Evolutionary conservation across 345 rosid genomes (phyloP), one percentile per base, ranked within the genome.

Genomic region (Lepidium sativum): DNA sequence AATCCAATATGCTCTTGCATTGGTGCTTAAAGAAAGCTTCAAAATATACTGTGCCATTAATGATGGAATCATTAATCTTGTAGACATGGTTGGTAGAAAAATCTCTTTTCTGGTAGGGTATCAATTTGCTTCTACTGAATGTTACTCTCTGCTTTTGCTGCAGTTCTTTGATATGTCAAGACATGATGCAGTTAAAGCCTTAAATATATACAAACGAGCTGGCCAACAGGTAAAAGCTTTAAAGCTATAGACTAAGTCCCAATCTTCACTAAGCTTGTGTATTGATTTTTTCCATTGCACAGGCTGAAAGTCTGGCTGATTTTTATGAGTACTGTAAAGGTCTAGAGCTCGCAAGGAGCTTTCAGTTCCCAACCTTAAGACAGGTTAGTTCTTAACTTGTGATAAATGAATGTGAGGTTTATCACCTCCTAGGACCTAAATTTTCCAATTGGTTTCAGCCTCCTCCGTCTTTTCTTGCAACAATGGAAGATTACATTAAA

Each of bases 121-220:
- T 35, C 62, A 68, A 23, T 63, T 70, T 65, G 37, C 37, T 32
- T 57, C 6, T 63, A 2, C 15, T 49, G 27, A 68, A 37, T 64
- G 57, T 45, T 65, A 20, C 42, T 59, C 39, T 49, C 55, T 63
- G 53, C 51, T 32, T 31, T 58, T 35, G 17, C 61, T 71, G 8
- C 78, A 94, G 99, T 95, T 90, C 81, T 94, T 95, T 79, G 99
- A 95, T 77, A 95, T 95, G 99, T 84, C 80, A 74, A 88, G 89
- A 33, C 77, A 78, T 63, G 96, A 95, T 80, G 95, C 99, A 68
- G 45, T 83, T 61, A 95, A 69, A 79, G 97, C 96, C 63, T 50
- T 88, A 66, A 84, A 85, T 12, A 85, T 95, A 71, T 95, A 95
- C 69, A 88, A 83, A 78, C 77, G 89, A 65, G 84, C 97, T 56